Evolutionary conservation across 108 stramenopile genomes (phyloP).

Genomic region (Cafeteria roenbergensis): DNA sequence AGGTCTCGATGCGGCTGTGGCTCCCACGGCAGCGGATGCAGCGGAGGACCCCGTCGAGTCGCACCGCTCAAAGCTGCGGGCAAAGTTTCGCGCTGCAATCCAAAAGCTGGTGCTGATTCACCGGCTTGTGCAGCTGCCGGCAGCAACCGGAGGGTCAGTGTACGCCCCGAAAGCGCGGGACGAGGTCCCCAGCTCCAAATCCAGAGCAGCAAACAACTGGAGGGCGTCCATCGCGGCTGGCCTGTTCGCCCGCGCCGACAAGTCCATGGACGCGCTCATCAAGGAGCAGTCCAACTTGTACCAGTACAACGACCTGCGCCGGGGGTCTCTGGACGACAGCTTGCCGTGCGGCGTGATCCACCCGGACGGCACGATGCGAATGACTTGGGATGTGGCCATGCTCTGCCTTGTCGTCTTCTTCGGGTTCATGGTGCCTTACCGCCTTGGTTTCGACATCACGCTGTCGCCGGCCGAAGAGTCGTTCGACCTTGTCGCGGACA

Average conservation of each 20-base stretch:
- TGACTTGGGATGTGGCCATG: conserved; percentile 1
- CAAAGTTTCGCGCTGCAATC: too few species aligned
- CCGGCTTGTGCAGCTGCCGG: too few species aligned
- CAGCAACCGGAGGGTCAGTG: too few species aligned
- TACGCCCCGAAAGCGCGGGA: too few species aligned
- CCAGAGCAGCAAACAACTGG: too few species aligned
- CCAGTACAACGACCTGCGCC: not conserved
- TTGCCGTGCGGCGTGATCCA: not conserved
- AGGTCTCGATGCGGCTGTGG: too few species aligned
- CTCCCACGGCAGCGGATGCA: too few species aligned
- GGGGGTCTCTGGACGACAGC: not conserved
- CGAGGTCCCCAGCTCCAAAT: too few species aligned
- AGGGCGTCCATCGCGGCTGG: too few species aligned
- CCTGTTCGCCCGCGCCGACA: not conserved
- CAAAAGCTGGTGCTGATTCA: too few species aligned
- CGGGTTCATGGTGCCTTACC: not conserved
- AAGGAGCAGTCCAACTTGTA: not conserved
- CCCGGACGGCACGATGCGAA: not conserved
- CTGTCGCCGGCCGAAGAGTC: not conserved
- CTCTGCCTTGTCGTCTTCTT: not conserved
- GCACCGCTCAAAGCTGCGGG: too few species aligned
- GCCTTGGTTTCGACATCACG: not conserved
- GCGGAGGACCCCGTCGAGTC: too few species aligned
- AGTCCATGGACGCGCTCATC: not conserved
- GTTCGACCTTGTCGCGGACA: not conserved